These are phyloP conservation scores for Thelonectria discophora DNA, from an alignment of 2,329 filamentous ascomycete genomes.

Conservation along the genomic window DNA sequence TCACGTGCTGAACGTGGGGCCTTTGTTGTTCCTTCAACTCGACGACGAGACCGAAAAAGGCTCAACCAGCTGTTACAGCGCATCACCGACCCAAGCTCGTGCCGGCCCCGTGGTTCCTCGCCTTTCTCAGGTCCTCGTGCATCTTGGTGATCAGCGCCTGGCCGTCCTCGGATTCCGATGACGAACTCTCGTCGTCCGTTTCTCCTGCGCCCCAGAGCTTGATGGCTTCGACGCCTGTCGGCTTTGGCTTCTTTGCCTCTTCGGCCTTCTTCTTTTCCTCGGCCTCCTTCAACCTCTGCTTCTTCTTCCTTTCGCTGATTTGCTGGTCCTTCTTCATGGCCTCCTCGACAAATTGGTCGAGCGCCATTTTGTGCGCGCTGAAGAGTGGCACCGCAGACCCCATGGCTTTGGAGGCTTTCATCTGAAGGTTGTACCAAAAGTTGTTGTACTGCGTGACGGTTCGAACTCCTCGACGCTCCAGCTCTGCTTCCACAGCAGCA, in stretches of 20 bases:
- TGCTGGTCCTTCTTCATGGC: slow-evolving; percentile 9
- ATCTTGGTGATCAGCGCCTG: slow-evolving; percentile 30
- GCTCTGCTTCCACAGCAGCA: slow-evolving; percentile 27
- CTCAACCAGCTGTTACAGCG: not conserved
- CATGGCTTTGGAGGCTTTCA: slow-evolving; percentile 30
- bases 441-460: slow-evolving; percentile 29
- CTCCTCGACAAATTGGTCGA: slow-evolving; percentile 36
- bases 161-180: slow-evolving; percentile 24
- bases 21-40: not conserved
- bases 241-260: slow-evolving; percentile 10
- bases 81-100: slow-evolving; percentile 32
- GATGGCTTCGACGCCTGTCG: slow-evolving; percentile 35
- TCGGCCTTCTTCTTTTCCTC: not conserved
- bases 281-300: slow-evolving; percentile 6
- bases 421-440: slow-evolving; percentile 41
- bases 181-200: slow-evolving; percentile 32
- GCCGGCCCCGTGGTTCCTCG: slow-evolving; percentile 20
- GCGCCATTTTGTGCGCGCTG: slow-evolving; percentile 36
- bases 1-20: not conserved
- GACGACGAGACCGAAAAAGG: slow-evolving; percentile 1
- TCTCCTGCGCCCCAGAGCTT: slow-evolving; percentile 29
- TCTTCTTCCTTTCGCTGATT: slow-evolving; percentile 16
- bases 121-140: slow-evolving; percentile 21
- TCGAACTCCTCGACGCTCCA: slow-evolving; percentile 29
- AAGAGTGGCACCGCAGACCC: slow-evolving; percentile 38